phyloP scores from a whole-genome alignment of 1,139 yeast genomes.

The Meyerozyma carpophila region DNA sequence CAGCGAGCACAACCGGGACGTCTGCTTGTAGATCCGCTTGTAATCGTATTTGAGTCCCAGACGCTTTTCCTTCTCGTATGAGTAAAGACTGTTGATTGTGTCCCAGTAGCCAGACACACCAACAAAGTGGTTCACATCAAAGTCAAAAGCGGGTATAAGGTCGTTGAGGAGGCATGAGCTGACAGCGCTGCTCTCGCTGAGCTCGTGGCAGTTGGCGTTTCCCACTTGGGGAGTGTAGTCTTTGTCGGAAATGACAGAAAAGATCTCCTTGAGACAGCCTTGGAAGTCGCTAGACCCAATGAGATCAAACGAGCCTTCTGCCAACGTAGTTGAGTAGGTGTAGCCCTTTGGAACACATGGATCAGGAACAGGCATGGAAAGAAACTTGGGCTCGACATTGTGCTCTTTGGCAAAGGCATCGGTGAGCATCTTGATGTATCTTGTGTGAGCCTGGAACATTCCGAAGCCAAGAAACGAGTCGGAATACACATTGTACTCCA shows the following conservation, averaged over 20 bases:
- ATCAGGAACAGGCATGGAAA: conserved; percentile 33
- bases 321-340: conserved; percentile 18
- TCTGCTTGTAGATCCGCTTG: conserved; percentile 34
- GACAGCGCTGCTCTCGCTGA: conserved; percentile 24
- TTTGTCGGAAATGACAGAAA: conserved; percentile 45
- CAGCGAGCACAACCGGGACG: conserved; percentile 42
- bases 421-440: conserved; percentile 40
- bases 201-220: conserved; percentile 23
- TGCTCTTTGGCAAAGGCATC: conserved; percentile 15
- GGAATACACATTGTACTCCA: conserved; percentile 53
- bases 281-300: conserved; percentile 58
- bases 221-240: conserved; percentile 19
- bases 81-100: conserved; percentile 47
- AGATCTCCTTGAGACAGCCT: conserved; percentile 48
- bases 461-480: conserved; percentile 78
- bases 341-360: conserved; percentile 60
- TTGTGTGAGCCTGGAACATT: conserved; percentile 59
- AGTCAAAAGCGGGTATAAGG: conserved; percentile 61
- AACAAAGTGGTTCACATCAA: conserved; percentile 60
- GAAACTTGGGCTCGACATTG: conserved; percentile 8
- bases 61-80: conserved; percentile 16
- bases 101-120: conserved; percentile 87
- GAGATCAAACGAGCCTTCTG: conserved; percentile 28
- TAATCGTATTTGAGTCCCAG: conserved; percentile 25
- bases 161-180: conserved; percentile 51